Percentiles rank a stretch among this genome's conserved stretches.
phyloP scores from a whole-genome alignment of 345 rosid species.

The Pelargonium nanum region DNA sequence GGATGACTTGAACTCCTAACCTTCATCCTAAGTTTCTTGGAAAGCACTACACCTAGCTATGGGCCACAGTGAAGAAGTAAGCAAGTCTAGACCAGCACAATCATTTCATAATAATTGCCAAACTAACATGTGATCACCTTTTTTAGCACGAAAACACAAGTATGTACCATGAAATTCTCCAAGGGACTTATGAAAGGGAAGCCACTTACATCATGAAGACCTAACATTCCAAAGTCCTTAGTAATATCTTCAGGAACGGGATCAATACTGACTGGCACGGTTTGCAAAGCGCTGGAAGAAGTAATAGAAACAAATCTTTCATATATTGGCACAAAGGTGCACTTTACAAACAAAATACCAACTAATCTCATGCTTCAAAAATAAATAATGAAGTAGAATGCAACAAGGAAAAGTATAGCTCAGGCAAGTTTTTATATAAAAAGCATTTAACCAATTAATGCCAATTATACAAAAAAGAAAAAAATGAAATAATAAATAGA shows the following conservation, averaged over 20 bases:
- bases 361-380: neutral
- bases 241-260: constrained; percentile 66
- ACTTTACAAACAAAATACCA: neutral
- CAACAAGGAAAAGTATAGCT: neutral
- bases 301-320: neutral
- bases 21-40: too few relatives aligned
- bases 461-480: neutral
- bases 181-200: constrained; percentile 5
- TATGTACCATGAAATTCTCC: neutral
- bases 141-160: neutral
- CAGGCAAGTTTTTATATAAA: neutral
- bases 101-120: too few relatives aligned
- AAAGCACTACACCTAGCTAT: too few relatives aligned
- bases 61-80: too few relatives aligned
- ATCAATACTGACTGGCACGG: constrained; percentile 50
- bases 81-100: too few relatives aligned
- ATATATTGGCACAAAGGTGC: neutral
- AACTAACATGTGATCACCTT: neutral
- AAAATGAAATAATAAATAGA: neutral
- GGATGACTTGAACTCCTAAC: too few relatives aligned
- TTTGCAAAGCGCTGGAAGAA: constrained; percentile 47
- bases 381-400: neutral
- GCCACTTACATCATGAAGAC: constrained; percentile 58
- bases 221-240: constrained; percentile 55
- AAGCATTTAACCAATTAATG: neutral